These are phyloP conservation scores for Schizosaccharomyces versatilis DNA, from an alignment of 1,139 yeast genomes.

Conservation along the genomic window DNA sequence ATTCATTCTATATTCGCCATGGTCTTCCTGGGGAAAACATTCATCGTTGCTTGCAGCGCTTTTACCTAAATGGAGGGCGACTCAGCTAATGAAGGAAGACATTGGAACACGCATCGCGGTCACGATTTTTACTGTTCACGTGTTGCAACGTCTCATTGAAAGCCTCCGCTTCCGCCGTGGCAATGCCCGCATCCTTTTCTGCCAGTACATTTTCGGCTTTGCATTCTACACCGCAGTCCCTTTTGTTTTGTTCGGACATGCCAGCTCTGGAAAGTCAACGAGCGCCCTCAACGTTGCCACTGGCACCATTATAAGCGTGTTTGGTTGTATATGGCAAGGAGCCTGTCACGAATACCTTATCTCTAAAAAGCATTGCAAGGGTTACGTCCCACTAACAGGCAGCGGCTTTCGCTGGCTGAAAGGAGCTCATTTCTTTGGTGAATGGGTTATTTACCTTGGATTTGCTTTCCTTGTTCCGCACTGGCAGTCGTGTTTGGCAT, in stretches of 20 bases:
- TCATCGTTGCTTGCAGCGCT: not conserved
- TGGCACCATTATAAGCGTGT: not conserved
- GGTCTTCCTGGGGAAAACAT: too few relatives aligned
- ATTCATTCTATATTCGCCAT: not conserved
- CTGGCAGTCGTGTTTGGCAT: not conserved
- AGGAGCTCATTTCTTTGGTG: constrained; percentile 1
- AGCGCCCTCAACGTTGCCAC: not conserved
- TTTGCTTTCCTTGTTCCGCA: not conserved
- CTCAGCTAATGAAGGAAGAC: not conserved
- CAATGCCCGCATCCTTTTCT: not conserved
- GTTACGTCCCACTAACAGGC: not conserved
- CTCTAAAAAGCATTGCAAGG: not conserved
- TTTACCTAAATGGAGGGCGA: not conserved
- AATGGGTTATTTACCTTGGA: not conserved
- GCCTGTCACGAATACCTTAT: not conserved
- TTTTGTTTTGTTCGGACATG: not conserved
- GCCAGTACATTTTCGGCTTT: not conserved
- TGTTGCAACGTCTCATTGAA: not conserved
- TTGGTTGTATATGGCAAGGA: not conserved
- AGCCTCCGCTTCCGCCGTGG: not conserved
- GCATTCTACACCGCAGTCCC: not conserved
- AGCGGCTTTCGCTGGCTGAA: not conserved
- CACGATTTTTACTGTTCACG: not conserved
- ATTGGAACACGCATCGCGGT: not conserved
- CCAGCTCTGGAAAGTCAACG: not conserved